phyloP scores from a whole-genome alignment of 768 basidiomycete genomes.

The Mycena venus region DNA sequence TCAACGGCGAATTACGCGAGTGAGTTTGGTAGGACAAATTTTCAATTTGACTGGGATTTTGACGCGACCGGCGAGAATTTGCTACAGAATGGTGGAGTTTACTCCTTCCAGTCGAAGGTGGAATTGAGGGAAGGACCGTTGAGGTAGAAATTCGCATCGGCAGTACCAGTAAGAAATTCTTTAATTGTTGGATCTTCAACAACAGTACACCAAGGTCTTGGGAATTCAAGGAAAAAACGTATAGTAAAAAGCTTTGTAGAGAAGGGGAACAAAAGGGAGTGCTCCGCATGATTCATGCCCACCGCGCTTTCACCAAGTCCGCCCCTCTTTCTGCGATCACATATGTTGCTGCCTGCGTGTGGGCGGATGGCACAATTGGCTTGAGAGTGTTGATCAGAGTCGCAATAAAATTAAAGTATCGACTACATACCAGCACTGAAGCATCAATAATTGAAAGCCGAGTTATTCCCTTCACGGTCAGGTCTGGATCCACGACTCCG shows the following conservation, averaged over 20 bases:
- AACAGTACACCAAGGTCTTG: not conserved
- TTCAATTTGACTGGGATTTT: not conserved
- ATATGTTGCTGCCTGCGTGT: not conserved
- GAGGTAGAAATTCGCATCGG: not conserved
- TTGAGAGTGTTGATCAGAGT: not conserved
- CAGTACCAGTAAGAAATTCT: not conserved
- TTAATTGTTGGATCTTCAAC: not conserved
- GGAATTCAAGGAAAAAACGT: not conserved
- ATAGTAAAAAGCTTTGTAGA: too few relatives aligned
- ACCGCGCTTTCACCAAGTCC: not conserved
- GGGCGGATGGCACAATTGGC: not conserved
- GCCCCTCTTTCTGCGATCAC: not conserved
- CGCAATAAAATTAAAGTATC: not conserved
- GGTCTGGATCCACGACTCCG: constrained; percentile 2
- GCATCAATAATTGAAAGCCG: not conserved
- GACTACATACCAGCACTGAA: not conserved
- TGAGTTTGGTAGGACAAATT: not conserved
- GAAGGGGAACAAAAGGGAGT: too few relatives aligned
- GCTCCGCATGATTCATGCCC: too few relatives aligned
- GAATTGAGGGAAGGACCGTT: not conserved
- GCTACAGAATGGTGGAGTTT: not conserved
- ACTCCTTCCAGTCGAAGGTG: not conserved
- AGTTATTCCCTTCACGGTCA: not conserved
- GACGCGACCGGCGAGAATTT: not conserved
- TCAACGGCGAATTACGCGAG: not conserved